Evolutionary conservation across 495 filamentous ascomycete species (phyloP).

Genomic region (Neurospora sp.): DNA sequence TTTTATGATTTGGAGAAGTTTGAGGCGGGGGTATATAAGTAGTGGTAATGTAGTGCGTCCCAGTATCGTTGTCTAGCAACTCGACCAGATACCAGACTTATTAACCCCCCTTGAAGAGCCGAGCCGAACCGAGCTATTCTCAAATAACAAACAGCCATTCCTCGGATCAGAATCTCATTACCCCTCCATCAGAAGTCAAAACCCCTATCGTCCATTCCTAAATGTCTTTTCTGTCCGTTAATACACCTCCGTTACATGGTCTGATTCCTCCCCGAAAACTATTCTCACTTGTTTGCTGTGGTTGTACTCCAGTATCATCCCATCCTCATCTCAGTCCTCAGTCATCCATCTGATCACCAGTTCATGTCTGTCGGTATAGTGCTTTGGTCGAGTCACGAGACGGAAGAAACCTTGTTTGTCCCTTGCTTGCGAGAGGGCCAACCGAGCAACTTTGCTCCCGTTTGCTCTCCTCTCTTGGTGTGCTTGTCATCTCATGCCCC

Average conservation of each 20-base stretch:
- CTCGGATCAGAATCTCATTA: background rate
- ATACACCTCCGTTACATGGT: background rate
- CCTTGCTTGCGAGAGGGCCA: no score
- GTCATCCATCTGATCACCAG: no score
- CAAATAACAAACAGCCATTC: background rate
- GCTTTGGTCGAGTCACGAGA: no score
- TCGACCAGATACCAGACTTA: background rate
- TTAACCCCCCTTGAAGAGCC: background rate
- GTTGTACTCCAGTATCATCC: no score
- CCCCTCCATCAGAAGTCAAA: background rate
- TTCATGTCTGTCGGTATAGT: no score
- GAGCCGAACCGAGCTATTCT: background rate
- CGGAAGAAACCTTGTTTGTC: no score
- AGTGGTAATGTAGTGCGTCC: conserved; percentile 2
- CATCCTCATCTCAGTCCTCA: no score
- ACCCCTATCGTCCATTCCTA: background rate
- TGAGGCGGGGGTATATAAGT: conserved; percentile 55
- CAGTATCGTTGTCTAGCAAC: background rate
- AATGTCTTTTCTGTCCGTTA: background rate
- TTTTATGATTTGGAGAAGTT: conserved; percentile 79
- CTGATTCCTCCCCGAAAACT: no score
- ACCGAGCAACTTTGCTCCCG: no score
- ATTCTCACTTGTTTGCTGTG: no score
- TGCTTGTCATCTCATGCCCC: no score
- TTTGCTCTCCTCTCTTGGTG: no score